A percentile compares a stretch with the other conserved stretches of the same genome.
Evolutionary conservation across 768 basidiomycete genomes (phyloP).

Genomic region (Auriscalpium vulgare): DNA sequence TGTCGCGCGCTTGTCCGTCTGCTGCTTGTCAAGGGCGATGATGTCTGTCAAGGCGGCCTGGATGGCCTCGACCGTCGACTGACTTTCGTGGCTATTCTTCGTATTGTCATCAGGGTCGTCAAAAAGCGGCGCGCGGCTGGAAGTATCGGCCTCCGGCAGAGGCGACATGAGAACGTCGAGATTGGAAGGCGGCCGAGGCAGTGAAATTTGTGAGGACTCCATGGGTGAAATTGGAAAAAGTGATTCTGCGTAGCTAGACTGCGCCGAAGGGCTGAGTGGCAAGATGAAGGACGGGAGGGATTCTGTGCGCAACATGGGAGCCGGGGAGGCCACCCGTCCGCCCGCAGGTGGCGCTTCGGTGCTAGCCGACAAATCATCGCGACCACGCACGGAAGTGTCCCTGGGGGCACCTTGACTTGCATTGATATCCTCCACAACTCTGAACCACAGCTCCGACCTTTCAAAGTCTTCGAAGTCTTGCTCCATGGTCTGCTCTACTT

Average conservation of each 20-base stretch:
- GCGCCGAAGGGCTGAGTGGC: not conserved
- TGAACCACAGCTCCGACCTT: constrained; percentile 86
- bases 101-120: constrained; percentile 63
- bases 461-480: constrained; percentile 88
- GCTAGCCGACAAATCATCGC: not conserved
- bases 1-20: constrained; percentile 15
- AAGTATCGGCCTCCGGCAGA: constrained; percentile 39
- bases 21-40: constrained; percentile 73
- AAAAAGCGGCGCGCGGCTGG: constrained; percentile 70
- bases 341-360: constrained; percentile 3
- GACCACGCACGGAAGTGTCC: not conserved
- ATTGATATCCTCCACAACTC: constrained; percentile 69
- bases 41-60: constrained; percentile 95
- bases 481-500: constrained; percentile 85
- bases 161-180: constrained; percentile 84
- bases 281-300: constrained; percentile 12
- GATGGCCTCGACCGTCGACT: constrained; percentile 91
- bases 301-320: constrained; percentile 15
- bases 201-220: constrained; percentile 1
- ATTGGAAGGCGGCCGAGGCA: constrained; percentile 33
- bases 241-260: constrained; percentile 2
- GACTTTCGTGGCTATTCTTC: constrained; percentile 51
- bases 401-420: constrained; percentile 11
- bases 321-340: not conserved
- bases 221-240: constrained; percentile 3